phyloP scores from a whole-genome alignment of 1,139 yeast species.

The Protomyces macrosporus region DNA sequence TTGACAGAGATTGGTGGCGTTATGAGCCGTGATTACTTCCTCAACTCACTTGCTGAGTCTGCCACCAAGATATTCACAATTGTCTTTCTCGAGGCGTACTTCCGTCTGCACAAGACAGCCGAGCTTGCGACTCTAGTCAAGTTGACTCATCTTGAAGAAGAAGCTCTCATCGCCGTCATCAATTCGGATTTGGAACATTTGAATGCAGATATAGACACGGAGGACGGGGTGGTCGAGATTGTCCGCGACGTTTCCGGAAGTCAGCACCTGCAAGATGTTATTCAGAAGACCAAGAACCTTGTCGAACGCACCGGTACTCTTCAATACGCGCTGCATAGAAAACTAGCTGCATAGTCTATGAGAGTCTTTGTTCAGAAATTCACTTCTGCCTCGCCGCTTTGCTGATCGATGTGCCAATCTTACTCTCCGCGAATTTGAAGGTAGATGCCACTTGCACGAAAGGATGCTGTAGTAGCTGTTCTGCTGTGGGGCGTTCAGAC shows the following conservation, averaged over 20 bases:
- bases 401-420: background rate
- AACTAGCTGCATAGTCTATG: background rate
- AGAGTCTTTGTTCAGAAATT: too few species aligned
- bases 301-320: conserved; percentile 6
- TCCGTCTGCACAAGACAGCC: conserved; percentile 51
- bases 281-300: conserved; percentile 10
- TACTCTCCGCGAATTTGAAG: background rate
- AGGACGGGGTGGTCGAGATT: conserved; percentile 17
- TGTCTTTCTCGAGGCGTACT: conserved; percentile 50
- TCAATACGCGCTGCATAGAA: background rate
- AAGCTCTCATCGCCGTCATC: conserved; percentile 39
- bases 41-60: conserved; percentile 43
- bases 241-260: background rate
- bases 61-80: conserved; percentile 49
- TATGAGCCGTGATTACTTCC: conserved; percentile 52
- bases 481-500: conserved; percentile 80
- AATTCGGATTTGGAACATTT: conserved; percentile 5
- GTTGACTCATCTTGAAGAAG: conserved; percentile 44
- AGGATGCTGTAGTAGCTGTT: conserved; percentile 54
- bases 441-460: conserved; percentile 45
- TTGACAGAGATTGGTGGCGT: conserved; percentile 47
- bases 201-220: conserved; percentile 14
- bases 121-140: conserved; percentile 45
- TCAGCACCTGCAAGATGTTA: conserved; percentile 11
- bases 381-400: background rate